These are phyloP conservation scores for Aspergillus incahuasiensis DNA, from an alignment of 495 filamentous ascomycete genomes.

Conservation along the genomic window DNA sequence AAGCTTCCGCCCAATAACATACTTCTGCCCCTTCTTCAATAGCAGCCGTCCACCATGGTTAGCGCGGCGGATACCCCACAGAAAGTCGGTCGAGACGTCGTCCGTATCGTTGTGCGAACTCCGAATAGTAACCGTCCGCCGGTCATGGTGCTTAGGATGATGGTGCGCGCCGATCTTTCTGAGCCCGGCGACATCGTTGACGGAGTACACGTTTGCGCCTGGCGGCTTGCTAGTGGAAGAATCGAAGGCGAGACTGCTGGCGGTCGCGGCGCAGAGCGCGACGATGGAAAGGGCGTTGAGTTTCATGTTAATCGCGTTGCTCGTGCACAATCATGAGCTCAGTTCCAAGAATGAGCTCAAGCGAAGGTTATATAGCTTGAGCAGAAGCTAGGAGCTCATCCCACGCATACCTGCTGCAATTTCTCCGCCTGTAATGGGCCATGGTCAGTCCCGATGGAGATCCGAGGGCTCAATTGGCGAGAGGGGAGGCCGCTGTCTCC, in stretches of 20 bases:
- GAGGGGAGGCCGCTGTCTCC: background rate
- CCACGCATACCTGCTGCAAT: conserved; percentile 8
- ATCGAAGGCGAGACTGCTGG: conserved; percentile 12
- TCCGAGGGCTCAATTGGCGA: background rate
- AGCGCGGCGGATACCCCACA: conserved; percentile 45
- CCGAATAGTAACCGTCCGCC: conserved; percentile 45
- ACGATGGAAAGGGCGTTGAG: conserved; percentile 27
- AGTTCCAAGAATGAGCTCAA: too few relatives aligned
- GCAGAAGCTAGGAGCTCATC: background rate
- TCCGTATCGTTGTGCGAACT: conserved; percentile 48
- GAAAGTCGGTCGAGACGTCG: conserved; percentile 51
- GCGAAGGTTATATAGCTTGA: background rate
- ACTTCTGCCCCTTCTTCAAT: conserved; percentile 46
- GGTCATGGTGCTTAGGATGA: conserved; percentile 29
- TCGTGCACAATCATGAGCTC: too few relatives aligned
- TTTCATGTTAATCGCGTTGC: background rate
- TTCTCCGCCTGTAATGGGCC: conserved; percentile 33
- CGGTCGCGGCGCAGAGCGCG: conserved; percentile 23
- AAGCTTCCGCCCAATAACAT: conserved; percentile 53
- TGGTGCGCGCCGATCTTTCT: conserved; percentile 24
- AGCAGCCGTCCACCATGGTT: conserved; percentile 51
- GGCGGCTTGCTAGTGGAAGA: conserved; percentile 13
- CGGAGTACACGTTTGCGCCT: conserved; percentile 28
- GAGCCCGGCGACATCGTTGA: conserved; percentile 19
- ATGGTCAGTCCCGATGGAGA: background rate